Percentiles rank a stretch among this genome's conserved stretches.
Evolutionary conservation across 179 eudicot genomes (phyloP).

Genomic region (Amaranthus tricolor): DNA sequence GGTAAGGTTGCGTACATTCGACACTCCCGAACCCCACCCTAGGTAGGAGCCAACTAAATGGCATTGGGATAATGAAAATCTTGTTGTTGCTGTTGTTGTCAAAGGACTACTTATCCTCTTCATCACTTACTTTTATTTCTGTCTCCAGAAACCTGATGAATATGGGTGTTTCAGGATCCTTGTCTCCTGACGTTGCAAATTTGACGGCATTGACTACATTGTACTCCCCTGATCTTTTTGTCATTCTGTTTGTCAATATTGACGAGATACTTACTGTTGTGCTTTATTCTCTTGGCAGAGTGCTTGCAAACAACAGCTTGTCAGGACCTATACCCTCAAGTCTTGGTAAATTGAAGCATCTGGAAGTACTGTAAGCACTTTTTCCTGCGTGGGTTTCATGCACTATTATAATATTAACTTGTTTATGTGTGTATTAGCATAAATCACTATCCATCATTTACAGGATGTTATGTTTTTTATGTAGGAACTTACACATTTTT

Average conservation of each 20-base stretch:
- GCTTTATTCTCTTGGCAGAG: conserved; percentile 45
- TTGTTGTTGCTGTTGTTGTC: too few relatives aligned
- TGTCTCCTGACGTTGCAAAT: conserved; percentile 66
- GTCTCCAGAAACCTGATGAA: conserved; percentile 63
- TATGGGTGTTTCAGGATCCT: conserved; percentile 72
- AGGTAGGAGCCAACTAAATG: too few relatives aligned
- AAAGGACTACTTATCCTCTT: background rate
- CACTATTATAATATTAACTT: conserved; percentile 4
- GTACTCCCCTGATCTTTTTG: conserved; percentile 40
- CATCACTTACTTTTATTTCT: conserved; percentile 19
- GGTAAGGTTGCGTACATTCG: too few relatives aligned
- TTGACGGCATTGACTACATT: conserved; percentile 72
- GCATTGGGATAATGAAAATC: too few relatives aligned
- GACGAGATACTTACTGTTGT: conserved; percentile 16
- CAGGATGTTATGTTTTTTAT: background rate
- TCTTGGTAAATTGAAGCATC: conserved; percentile 51
- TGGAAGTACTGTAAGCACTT: conserved; percentile 57
- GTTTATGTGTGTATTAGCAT: conserved; percentile 13
- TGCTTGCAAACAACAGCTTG: conserved; percentile 68
- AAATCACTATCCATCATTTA: background rate
- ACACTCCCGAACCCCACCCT: too few relatives aligned
- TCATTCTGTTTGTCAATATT: conserved; percentile 1
- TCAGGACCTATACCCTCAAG: conserved; percentile 66
- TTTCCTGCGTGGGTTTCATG: conserved; percentile 13
- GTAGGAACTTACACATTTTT: background rate